Base-by-base conservation (phyloP, 148 eudicot genomes). In the Dianthus caryophyllus region DNA sequence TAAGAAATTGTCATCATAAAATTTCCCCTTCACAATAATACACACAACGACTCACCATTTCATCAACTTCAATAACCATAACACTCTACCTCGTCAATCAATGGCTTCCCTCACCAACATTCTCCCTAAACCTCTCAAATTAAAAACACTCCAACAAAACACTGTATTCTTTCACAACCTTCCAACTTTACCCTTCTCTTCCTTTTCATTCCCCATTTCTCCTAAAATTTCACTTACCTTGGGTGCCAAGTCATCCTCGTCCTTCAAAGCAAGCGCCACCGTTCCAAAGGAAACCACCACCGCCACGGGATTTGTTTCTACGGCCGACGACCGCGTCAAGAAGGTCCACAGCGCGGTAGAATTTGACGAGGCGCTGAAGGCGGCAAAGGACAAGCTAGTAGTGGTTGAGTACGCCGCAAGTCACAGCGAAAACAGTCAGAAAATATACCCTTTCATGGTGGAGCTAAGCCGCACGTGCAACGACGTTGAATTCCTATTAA, bases 391-490 rank as follows among this genome's bases (percentile, higher is more conserved):
- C 77, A 78, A 76, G 75, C 88, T 94, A 0, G 97, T 94, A 0
- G 97, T 94, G 27, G 98, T 94, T 2, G 98, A 94, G 66, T 94
- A 79, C 44, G 98, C 98, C 0, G 64, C 84, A 1, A 79, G 79
- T 51, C 61, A 86, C 27, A 82, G 81, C 67, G 48, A 67, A n/a
- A 64, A 81, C n/a, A 81, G 84, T 75, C 68, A 57, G 18, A 73
- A 84, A 25, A 88, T 94, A 26, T 94, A 94, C 83, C 98, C 98
- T 0, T 90, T 88, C 76, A 84, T 94, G 95, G 98, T 90, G 2
- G 82, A 84, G 0, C 73, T 94, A 0, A 87, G 92, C 80, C 86
- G 88, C 0, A 75, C 85, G 0, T 94, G 98, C 78, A 85, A 68
- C 65, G 98, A 94, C 71, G 98, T 94, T 16, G 87, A 78, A 3